Base-by-base conservation (phyloP, 257 asterid genomes). In the Penstemon davidsonii region DNA sequence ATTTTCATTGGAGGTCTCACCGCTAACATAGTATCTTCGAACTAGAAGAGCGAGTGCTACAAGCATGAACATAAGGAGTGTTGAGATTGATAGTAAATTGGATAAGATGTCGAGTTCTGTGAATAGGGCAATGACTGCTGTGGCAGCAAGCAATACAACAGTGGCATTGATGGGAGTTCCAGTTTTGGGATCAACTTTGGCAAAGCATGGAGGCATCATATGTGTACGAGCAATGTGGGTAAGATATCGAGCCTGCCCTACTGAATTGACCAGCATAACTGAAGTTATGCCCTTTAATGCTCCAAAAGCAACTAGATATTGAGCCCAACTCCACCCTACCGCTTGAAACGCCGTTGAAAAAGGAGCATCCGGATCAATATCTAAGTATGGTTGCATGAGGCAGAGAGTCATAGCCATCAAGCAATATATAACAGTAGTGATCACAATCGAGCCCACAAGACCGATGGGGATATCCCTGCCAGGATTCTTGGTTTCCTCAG, bases 171-270 rank as follows among this genome's bases (percentile, higher is more conserved):
- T 43, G 1, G 91, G 91, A 0, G 91, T 85, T 8, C 91, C 87
- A 0, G 88, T 83, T 51, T 66, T 81, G 11, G 70, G 60, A 10
- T 81, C 78, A 0, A 85, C 88, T 10, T 65, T 74, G 3, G 86
- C 86, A 4, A 85, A 79, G 88, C 84, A 85, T 0, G 88, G 91
- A 0, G 91, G 86, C 85, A 83, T 78, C 87, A 85, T 81, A 55
- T 85, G 88, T 36, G 88, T 79, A 1, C 91, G 71, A 3, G 91
- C 83, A 5, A 85, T 83, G 82, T 85, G 91, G 54, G 91, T 85
- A 0, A 85, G 76, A 45, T 83, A 85, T 6, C 91, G 85, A 0
- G 91, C 86, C 55, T 83, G 91, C 6, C 86, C 91, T 50, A 85
- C 91, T 0, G 86, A 82, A 0, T 79, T 41, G 0, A 85, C 88